phyloP scores from a whole-genome alignment of 257 asterid genomes.

The Solanum bukasovii region DNA sequence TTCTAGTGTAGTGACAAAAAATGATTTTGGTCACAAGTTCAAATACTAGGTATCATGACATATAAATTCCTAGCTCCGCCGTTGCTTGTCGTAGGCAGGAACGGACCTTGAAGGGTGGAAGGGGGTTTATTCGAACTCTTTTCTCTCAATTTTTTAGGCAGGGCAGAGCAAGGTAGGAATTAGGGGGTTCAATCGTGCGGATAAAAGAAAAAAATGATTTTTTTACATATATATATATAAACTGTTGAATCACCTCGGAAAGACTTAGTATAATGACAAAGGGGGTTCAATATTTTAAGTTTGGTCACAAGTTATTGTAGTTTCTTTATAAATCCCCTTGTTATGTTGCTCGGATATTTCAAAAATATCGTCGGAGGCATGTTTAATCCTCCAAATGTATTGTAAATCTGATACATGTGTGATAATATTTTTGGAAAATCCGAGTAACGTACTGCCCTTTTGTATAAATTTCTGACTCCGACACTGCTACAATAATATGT shows the following conservation, averaged over 20 bases:
- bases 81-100: fast-evolving
- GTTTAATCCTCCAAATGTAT: background rate
- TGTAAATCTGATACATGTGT: fast-evolving
- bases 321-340: background rate
- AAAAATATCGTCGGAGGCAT: background rate
- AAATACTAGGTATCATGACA: background rate
- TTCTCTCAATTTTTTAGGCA: background rate
- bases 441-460: background rate
- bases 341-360: background rate
- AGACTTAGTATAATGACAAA: background rate
- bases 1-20: background rate
- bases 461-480: background rate
- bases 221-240: background rate
- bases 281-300: background rate
- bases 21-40: background rate
- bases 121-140: background rate
- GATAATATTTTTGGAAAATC: background rate
- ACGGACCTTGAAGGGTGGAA: background rate
- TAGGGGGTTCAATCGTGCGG: background rate
- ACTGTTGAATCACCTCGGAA: background rate
- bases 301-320: background rate
- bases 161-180: too few species aligned
- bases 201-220: background rate
- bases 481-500: background rate
- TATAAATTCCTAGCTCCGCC: background rate